A percentile compares a stretch with the other conserved stretches of the same genome.
phyloP scores from a whole-genome alignment of 2,329 filamentous ascomycete genomes.

The Diaporthe batatas region DNA sequence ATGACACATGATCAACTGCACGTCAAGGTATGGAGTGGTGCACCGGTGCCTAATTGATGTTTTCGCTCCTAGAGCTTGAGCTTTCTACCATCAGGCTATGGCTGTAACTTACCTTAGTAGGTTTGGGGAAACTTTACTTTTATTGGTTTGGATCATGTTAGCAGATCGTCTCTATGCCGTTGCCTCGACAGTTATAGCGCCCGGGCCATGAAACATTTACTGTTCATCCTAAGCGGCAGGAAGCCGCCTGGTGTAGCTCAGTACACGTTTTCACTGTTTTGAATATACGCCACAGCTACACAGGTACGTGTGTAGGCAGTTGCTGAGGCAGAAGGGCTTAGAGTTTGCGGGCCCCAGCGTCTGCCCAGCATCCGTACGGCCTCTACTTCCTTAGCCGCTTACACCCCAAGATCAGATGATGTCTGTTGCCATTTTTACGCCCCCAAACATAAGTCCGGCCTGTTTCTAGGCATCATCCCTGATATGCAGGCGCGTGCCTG shows the following conservation, averaged over 20 bases:
- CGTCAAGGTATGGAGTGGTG: neutral
- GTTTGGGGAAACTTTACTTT: neutral
- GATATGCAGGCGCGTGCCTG: neutral
- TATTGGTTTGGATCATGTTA: neutral
- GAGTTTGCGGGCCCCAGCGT: neutral
- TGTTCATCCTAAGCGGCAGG: neutral
- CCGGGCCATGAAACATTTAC: neutral
- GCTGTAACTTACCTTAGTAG: neutral
- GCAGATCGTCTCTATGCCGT: neutral
- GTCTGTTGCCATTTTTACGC: slow-evolving; percentile 1
- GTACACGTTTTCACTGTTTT: neutral
- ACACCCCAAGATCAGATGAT: neutral
- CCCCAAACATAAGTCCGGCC: slow-evolving; percentile 9
- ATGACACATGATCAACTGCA: neutral
- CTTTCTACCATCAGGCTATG: neutral
- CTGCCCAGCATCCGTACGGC: neutral
- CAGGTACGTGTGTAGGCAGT: no score
- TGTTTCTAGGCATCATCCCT: neutral
- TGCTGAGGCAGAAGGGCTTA: neutral
- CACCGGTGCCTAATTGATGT: neutral
- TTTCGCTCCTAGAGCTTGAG: neutral
- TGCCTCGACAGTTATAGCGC: neutral
- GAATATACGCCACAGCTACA: neutral
- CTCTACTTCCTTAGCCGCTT: slow-evolving; percentile 4
- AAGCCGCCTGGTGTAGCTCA: neutral